Base-by-base conservation (phyloP, 371 early-diverging fungal genomes). In the Dinochytrium kinnereticum region DNA sequence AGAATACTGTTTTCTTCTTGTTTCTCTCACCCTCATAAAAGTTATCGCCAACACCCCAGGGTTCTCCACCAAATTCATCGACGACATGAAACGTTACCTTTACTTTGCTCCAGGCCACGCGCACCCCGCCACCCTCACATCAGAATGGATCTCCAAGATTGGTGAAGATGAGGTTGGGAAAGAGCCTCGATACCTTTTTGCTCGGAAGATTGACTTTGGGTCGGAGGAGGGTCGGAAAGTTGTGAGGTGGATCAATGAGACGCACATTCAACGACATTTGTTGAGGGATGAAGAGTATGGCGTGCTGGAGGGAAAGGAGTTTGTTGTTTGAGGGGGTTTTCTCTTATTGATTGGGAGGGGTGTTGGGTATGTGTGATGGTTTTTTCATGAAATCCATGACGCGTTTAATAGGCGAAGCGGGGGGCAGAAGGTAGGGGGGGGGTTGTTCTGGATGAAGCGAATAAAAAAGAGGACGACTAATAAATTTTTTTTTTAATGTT, bases 1-100 rank as follows among this genome's bases (percentile, higher is more conserved):
- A 44, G 7, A 13, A 44, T 44, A 44, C 57, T 30, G 7, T 7
- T 57, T 57, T 24, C 50, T 68, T n/a, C 28, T 26, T 2, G 1
- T 17, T 36, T 39, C 19, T 49, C 36, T 30, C 64, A n/a, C n/a
- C n/a, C n/a, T n/a, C n/a, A n/a, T n/a, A n/a, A n/a, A n/a, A 72
- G 77, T 73, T 19, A 36, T 79, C 37, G 28, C 51, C 28, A 81
- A 79, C 74, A 15, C 61, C 24, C 77, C 75, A 38, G 33, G 51
- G 10, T 76, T 76, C 26, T 3, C 19, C 1, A 44, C 70, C 50
- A 64, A 51, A n/a, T 39, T 75, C 51, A 44, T 81, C 21, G 74
- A 76, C 59, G 77, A 78, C 64, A 76, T 74, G 57, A 82, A 82
- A 68, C 74, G 82, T n/a, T 82, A 71, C 68, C 64, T 82, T 37